Evolutionary conservation across 192 early-diverging fungal species (phyloP), one percentile per base, ranked within the genome.

Genomic region (Gamsiella multidivaricata): DNA sequence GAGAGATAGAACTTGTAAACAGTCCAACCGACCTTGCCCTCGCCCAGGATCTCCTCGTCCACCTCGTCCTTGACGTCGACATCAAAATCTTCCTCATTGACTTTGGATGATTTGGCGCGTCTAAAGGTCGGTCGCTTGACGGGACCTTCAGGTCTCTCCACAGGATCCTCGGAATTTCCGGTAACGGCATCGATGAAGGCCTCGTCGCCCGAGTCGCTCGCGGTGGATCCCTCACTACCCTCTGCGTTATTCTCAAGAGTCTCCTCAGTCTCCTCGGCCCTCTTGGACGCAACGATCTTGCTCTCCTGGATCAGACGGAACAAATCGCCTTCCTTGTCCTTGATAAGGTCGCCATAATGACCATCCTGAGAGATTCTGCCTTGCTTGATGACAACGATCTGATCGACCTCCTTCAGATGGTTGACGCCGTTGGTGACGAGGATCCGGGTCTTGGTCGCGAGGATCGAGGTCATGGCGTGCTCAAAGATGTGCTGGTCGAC

Each of bases 351-450:
- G 7, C 69, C 49, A 62, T 90, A 92, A 0, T 75, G 36, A 11
- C 94, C 95, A 26, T 84, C 72, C 67, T 93, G 91, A 43, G 64
- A 72, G 23, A 95, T 86, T 9, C 62, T 52, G 3, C 95, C 95
- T 10, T 93, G 83, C 50, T 81, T 82, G 46, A 98, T 69, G 66
- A 94, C 79, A 45, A 94, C 55, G 12, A 95, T 86, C n/a, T 83
- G 79, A 58, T 95, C 91, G 4, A 85, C 79, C 25, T 89, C 83
- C 22, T 81, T 83, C 9, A 97, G 56, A 54, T 91, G 92, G 49
- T 89, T 89, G 34, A 96, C 88, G 6, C 88, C 88, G 54, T 91
- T 90, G 26, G 93, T 93, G 34, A 94, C 92, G 32, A 95, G 83
- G 51, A 98, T 80, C 22, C 95, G 88, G 17, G 89, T 84, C 70